A percentile compares a stretch with the other conserved stretches of the same genome.
These are phyloP conservation scores for Fonsecaea multimorphosa DNA, from an alignment of 2,329 filamentous ascomycete genomes.

Conservation along the genomic window DNA sequence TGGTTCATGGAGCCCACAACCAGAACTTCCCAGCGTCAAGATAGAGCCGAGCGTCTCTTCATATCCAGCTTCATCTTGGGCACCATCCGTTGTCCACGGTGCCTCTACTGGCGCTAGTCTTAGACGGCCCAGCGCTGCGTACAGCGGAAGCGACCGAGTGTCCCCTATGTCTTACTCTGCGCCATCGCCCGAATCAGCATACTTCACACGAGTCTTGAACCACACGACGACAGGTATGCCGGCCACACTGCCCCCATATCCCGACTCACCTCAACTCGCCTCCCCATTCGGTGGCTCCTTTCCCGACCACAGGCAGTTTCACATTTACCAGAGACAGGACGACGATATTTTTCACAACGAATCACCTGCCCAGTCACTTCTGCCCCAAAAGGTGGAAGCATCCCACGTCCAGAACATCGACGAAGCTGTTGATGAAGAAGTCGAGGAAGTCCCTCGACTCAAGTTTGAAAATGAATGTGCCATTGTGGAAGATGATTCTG, in stretches of 20 bases:
- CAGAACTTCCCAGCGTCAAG: slow-evolving; percentile 14
- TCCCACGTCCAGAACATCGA: background rate
- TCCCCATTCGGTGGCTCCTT: slow-evolving; percentile 19
- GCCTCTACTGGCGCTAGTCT: slow-evolving; percentile 5
- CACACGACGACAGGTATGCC: slow-evolving; percentile 15
- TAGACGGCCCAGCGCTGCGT: slow-evolving; percentile 5
- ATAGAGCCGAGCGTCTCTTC: slow-evolving; percentile 12
- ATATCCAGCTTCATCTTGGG: slow-evolving; percentile 11
- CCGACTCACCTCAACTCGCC: slow-evolving; percentile 20
- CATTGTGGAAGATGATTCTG: slow-evolving; percentile 28
- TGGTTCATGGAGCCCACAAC: slow-evolving; percentile 17
- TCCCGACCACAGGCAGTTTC: slow-evolving; percentile 14
- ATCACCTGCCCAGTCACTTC: slow-evolving; percentile 1
- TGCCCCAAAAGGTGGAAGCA: slow-evolving; percentile 13
- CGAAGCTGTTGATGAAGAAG: slow-evolving; percentile 41
- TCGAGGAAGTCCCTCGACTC: slow-evolving; percentile 28
- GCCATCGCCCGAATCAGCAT: slow-evolving; percentile 25
- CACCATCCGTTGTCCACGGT: slow-evolving; percentile 19
- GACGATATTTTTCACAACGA: slow-evolving; percentile 8
- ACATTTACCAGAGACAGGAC: slow-evolving; percentile 12
- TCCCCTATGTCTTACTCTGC: slow-evolving; percentile 26
- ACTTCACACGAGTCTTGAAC: slow-evolving; percentile 28
- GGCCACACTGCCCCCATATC: slow-evolving; percentile 6
- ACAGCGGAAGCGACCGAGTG: slow-evolving; percentile 7
- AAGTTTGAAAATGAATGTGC: slow-evolving; percentile 28